Conservation (phyloP, 2,329 filamentous ascomycete genomes). For the Diplodia scrobiculata region DNA sequence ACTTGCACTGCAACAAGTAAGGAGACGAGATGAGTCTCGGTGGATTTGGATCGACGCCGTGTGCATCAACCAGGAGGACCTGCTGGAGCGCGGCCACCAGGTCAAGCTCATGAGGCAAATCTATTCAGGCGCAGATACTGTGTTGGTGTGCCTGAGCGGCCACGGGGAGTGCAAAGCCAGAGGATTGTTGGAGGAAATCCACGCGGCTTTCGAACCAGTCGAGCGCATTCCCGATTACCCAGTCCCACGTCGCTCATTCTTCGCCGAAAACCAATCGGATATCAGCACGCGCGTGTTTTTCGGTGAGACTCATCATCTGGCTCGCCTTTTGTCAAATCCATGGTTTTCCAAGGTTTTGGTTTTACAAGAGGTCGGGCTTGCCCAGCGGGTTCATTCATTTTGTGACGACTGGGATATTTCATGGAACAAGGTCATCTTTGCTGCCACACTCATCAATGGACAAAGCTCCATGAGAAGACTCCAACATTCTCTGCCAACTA, state of each 20-base stretch:
- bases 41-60: neutral
- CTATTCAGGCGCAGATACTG: neutral
- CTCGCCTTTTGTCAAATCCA: neutral
- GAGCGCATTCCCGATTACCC: neutral
- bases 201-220: neutral
- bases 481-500: too few relatives aligned
- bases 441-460: too few relatives aligned
- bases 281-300: neutral
- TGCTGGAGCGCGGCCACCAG: neutral
- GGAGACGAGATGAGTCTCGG: neutral
- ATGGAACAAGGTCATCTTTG: neutral
- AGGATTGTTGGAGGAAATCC: neutral
- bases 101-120: neutral
- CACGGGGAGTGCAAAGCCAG: neutral
- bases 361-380: neutral
- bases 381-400: neutral
- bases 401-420: neutral
- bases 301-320: too few relatives aligned
- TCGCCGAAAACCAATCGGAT: neutral
- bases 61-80: neutral
- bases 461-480: too few relatives aligned
- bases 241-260: neutral
- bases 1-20: neutral
- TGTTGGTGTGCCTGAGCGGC: neutral
- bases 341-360: neutral